Evolutionary conservation across 805 yeast genomes (phyloP).

Genomic region (Scheffersomyces ergatensis): DNA sequence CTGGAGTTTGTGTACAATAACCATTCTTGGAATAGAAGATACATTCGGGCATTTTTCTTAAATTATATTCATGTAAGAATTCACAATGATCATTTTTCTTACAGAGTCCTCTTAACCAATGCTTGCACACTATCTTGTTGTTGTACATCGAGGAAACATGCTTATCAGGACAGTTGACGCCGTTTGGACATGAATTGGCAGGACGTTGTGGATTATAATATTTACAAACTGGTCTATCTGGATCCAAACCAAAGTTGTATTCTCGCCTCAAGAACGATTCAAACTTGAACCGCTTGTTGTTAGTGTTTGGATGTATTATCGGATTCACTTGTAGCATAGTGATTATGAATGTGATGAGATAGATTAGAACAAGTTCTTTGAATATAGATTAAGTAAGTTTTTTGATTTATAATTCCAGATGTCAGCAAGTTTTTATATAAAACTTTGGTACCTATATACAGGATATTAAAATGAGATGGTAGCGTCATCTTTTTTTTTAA

Average conservation of each 20-base stretch:
- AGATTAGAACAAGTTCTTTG: no score
- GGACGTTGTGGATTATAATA: conserved; percentile 55
- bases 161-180: conserved; percentile 80
- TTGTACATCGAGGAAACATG: conserved; percentile 60
- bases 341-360: no score
- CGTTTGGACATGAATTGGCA: conserved; percentile 73
- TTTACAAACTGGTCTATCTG: conserved; percentile 86
- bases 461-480: no score
- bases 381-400: no score
- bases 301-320: conserved; percentile 39
- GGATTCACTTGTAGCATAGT: conserved; percentile 37
- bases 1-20: conserved; percentile 88
- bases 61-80: conserved; percentile 89
- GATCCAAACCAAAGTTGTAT: conserved; percentile 78
- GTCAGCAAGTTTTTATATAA: no score
- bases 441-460: no score
- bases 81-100: conserved; percentile 97
- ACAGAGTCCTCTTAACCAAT: conserved; percentile 96
- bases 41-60: conserved; percentile 96
- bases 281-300: conserved; percentile 51
- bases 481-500: no score
- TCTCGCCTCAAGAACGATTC: conserved; percentile 82
- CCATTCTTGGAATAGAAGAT: conserved; percentile 80
- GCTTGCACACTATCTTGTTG: conserved; percentile 85
- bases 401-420: no score